Evolutionary conservation across 108 stramenopile genomes (phyloP), one percentile per base, ranked within the genome.

Genomic region (Aurantiochytrium sp.): DNA sequence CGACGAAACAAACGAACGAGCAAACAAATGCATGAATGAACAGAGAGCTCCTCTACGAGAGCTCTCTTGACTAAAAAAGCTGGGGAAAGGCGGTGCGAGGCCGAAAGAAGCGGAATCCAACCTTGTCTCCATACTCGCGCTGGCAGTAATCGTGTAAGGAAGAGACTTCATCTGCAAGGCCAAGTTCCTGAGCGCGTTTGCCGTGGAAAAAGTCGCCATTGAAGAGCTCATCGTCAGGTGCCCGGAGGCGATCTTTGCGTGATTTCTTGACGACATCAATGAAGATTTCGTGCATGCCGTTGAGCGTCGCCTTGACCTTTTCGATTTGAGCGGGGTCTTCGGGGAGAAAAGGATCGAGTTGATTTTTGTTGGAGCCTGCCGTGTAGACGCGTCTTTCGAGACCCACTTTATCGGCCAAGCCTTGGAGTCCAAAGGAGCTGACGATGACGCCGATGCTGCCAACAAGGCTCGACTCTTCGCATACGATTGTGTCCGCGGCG

Each of bases 401-500:
- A 18, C 88, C 88, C 49, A 71, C 10, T 10, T 42, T 88, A 23
- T 69, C 5, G 3, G 55, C 16, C 5, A 5, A 5, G 5, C 25
- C 12, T 25, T 45, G 60, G 51, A 64, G 23, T 4, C 60, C 60
- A 35, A 71, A 71, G 29, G 23, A n/a, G n/a, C 45, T 18, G 5
- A 16, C 5, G 88, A 98, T 96, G 44, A 98, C 97, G 12, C 97
- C 97, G 91, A 98, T 97, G 59, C 91, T 92, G 72, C 97, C 97
- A 29, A 98, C 72, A 0, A 97, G 95, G 0, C 96, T 96, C 91
- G 96, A 96, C 6, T 71, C 72, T 4, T 44, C 25, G 16, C 73
- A 51, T 19, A 90, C 29, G 87, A 90, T 87, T 4, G 6, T 57
- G 76, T 90, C 89, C 12, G 76, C 89, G 49, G 60, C 89, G 47